Conservation (phyloP, 169 alveolate species). For the Prorocentrum cordatum region DNA sequence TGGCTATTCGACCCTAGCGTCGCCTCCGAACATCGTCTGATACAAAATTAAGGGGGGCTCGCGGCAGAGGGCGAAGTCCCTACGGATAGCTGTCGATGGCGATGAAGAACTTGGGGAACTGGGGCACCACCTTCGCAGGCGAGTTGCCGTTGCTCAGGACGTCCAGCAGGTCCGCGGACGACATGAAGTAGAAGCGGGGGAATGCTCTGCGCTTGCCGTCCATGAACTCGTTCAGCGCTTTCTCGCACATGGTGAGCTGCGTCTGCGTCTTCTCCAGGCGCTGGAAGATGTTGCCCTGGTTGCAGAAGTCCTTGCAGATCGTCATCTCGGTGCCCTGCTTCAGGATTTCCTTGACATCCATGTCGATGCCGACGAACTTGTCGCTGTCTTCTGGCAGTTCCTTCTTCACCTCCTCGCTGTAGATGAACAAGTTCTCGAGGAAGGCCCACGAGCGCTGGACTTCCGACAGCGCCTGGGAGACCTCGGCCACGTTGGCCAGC, state of each 20-base stretch:
- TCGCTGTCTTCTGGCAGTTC: conserved; percentile 92
- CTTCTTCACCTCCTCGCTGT: conserved; percentile 93
- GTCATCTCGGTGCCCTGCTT: conserved; percentile 79
- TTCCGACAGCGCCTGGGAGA: conserved; percentile 85
- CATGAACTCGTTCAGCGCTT: conserved; percentile 92
- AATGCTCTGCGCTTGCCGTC: conserved; percentile 92
- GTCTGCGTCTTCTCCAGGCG: conserved; percentile 84
- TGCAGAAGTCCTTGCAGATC: conserved; percentile 83
- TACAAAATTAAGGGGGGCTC: no score
- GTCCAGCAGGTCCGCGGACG: conserved; percentile 89
- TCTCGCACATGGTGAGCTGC: conserved; percentile 88
- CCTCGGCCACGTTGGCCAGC: conserved; percentile 88
- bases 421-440: conserved; percentile 91
- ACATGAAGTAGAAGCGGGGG: conserved; percentile 95
- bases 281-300: conserved; percentile 74
- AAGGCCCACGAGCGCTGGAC: conserved; percentile 93
- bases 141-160: conserved; percentile 92
- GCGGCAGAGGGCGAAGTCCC: no score
- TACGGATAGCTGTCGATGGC: conserved; percentile 83
- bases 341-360: conserved; percentile 86
- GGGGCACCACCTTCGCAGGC: conserved; percentile 88
- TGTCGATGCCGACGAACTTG: conserved; percentile 87
- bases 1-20: no score
- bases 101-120: conserved; percentile 90
- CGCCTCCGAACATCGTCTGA: no score